Evolutionary conservation across 2,329 filamentous ascomycete species (phyloP).

Genomic region (Arthrobotrys sinensis): DNA sequence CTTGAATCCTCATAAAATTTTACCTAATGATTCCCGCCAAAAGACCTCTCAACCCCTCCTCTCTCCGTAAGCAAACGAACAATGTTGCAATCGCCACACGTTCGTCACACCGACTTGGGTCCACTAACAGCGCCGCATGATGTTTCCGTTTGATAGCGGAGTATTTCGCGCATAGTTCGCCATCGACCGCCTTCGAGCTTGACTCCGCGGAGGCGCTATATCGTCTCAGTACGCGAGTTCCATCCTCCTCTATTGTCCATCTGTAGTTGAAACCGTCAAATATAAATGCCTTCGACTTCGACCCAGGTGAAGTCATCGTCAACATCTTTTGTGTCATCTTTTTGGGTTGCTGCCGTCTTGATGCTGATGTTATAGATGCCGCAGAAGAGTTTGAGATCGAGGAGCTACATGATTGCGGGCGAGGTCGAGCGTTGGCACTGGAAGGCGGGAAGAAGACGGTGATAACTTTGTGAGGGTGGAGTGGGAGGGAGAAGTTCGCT

Average conservation of each 20-base stretch:
- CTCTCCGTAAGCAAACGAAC: constrained; percentile 48
- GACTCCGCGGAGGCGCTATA: constrained; percentile 37
- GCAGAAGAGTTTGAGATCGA: constrained; percentile 57
- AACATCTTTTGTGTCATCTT: constrained; percentile 59
- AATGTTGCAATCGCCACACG: constrained; percentile 56
- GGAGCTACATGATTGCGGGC: constrained; percentile 55
- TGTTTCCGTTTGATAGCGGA: constrained; percentile 53
- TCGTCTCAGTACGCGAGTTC: constrained; percentile 36
- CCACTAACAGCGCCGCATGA: constrained; percentile 46
- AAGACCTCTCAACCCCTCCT: constrained; percentile 56
- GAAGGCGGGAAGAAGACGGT: constrained; percentile 58
- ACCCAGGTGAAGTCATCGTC: constrained; percentile 55
- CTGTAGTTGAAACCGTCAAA: constrained; percentile 47
- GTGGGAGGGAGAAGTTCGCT: constrained; percentile 55
- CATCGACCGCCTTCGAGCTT: constrained; percentile 30
- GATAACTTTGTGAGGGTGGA: constrained; percentile 58
- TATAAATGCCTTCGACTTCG: constrained; percentile 38
- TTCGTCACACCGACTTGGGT: constrained; percentile 58
- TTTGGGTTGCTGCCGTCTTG: constrained; percentile 42
- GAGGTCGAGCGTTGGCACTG: constrained; percentile 40
- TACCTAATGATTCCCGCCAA: constrained; percentile 52
- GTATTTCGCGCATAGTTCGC: constrained; percentile 55
- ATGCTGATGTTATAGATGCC: constrained; percentile 40
- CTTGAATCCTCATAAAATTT: neutral
- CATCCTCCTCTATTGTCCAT: constrained; percentile 57